A percentile compares a stretch with the other conserved stretches of the same genome.
phyloP scores from a whole-genome alignment of 73 alveolate species.

The Durusdinium trenchii region DNA sequence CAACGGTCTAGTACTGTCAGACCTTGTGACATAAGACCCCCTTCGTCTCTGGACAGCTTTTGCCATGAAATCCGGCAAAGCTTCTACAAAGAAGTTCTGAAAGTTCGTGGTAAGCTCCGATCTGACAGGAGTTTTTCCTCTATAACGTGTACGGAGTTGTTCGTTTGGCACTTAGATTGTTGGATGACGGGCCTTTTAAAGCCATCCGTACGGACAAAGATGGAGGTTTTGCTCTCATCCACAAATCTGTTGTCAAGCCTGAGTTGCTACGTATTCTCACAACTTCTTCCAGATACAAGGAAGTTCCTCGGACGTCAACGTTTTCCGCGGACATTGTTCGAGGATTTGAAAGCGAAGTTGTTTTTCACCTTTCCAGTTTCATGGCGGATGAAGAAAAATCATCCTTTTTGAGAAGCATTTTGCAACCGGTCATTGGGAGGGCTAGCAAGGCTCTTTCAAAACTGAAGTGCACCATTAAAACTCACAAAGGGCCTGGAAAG shows the following conservation, averaged over 20 bases:
- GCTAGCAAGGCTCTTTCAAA: neutral
- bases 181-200: neutral
- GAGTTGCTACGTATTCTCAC: neutral
- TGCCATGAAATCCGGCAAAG: neutral
- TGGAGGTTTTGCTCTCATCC: neutral
- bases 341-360: neutral
- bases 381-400: neutral
- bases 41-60: neutral
- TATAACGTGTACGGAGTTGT: neutral
- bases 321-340: neutral
- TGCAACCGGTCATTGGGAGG: neutral
- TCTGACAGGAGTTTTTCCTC: neutral
- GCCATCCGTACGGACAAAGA: slow-evolving; percentile 13
- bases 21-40: neutral
- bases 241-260: neutral
- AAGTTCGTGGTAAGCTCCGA: neutral
- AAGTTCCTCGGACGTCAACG: neutral
- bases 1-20: neutral
- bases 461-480: neutral
- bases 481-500: neutral
- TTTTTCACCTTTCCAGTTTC: neutral
- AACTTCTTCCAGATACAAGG: neutral
- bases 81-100: neutral
- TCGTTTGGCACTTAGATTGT: neutral
- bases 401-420: neutral